Evolutionary conservation across 169 alveolate species (phyloP), one percentile per base, ranked within the genome.

Genomic region (Eimeria falciformis): DNA sequence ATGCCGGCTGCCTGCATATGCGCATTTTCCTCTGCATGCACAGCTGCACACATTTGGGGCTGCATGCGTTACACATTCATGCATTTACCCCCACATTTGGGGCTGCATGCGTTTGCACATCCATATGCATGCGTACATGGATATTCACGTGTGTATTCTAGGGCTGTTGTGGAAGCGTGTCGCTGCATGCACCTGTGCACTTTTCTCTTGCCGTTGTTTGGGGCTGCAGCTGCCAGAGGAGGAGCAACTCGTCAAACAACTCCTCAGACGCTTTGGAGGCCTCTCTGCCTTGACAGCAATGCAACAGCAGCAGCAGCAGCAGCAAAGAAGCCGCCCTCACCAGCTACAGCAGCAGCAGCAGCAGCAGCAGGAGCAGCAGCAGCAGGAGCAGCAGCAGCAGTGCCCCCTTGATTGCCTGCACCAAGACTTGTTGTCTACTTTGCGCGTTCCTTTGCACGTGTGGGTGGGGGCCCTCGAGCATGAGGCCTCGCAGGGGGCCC

Each of bases 231-330:
- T 45, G 23, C 55, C 29, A 37, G 82, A 71, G 12, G 82, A 71
- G 37, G 82, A 71, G 43, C 82, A 71, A 33, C 25, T 71, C 53
- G 43, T 37, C 5, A 71, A 71, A 37, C 29, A 12, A 37, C 82
- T 71, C 55, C 55, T 37, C 53, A 29, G 56, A 11, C 29, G 43
- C 18, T 71, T 71, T 33, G 82, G 82, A 37, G 82, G 82, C 11
- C 7, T 71, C 23, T 45, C 46, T 9, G 82, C 82, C 53, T 18
- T 71, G 43, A 37, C 25, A 65, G 40, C 75, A 65, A 65, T 37
- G 75, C 43, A 65, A 18, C 43, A 65, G 75, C 75, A 65, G 75
- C 33, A 65, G 40, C 75, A 65, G 75, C 43, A 65, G 75, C 75
- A 65, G 75, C 5, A 58, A 58, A 58, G 14, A 21, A 27, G 75